Evolutionary conservation across 371 early-diverging fungal genomes (phyloP).

Genomic region (Mucor indicus): DNA sequence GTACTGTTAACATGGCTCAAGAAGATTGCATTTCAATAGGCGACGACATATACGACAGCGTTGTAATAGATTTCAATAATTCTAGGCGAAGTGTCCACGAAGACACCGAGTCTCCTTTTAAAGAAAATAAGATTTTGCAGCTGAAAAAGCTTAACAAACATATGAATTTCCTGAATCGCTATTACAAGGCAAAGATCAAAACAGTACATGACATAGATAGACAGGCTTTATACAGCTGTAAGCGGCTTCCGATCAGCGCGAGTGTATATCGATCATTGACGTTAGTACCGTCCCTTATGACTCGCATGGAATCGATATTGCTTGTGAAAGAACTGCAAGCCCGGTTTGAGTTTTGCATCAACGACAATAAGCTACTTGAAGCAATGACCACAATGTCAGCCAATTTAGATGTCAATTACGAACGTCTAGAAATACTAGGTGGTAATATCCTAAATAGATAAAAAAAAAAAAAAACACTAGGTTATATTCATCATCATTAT

Average conservation of each 20-base stretch:
- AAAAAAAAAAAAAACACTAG: background rate
- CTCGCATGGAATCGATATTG: slow-evolving; percentile 62
- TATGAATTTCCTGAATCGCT: background rate
- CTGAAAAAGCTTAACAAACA: background rate
- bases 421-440: slow-evolving; percentile 93
- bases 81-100: slow-evolving; percentile 38
- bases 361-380: slow-evolving; percentile 21
- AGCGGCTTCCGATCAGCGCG: slow-evolving; percentile 41
- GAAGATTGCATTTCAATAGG: background rate
- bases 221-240: slow-evolving; percentile 56
- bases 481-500: background rate
- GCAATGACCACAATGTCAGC: slow-evolving; percentile 76
- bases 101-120: slow-evolving; percentile 11
- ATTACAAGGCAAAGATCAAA: slow-evolving; percentile 30
- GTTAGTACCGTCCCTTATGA: slow-evolving; percentile 62
- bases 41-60: slow-evolving; percentile 18
- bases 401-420: slow-evolving; percentile 70
- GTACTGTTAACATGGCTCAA: slow-evolving; percentile 3
- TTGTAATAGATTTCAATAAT: slow-evolving; percentile 59
- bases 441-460: slow-evolving; percentile 2
- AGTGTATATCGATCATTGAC: slow-evolving; percentile 49
- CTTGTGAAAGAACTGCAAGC: slow-evolving; percentile 53
- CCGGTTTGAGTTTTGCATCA: slow-evolving; percentile 21
- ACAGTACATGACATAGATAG: slow-evolving; percentile 26
- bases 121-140: slow-evolving; percentile 50